Conservation (phyloP, 768 basidiomycete species). For the Suillus occidentalis region DNA sequence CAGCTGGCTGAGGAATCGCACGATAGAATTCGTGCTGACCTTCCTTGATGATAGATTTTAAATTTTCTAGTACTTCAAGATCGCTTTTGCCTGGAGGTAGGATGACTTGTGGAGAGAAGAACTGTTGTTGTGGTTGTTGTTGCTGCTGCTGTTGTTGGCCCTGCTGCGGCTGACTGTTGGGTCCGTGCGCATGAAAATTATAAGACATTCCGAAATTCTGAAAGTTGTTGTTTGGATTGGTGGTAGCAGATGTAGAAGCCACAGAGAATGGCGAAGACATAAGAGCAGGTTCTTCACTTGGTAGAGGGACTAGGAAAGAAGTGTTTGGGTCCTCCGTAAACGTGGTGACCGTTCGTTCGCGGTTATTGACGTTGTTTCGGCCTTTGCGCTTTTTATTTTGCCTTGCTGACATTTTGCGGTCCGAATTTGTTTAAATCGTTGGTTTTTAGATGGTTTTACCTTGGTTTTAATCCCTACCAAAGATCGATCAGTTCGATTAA, state of each 20-base stretch:
- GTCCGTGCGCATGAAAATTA: slow-evolving; percentile 33
- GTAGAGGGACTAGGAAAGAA: slow-evolving; percentile 49
- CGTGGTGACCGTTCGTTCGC: slow-evolving; percentile 69
- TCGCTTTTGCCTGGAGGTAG: slow-evolving; percentile 60
- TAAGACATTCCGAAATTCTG: slow-evolving; percentile 42
- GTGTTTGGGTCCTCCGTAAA: slow-evolving; percentile 61
- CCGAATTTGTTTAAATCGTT: slow-evolving; percentile 7
- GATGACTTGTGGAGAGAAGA: slow-evolving; percentile 26
- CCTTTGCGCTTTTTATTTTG: slow-evolving; percentile 66
- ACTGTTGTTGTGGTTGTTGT: slow-evolving; percentile 26
- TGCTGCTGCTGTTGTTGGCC: slow-evolving; percentile 17
- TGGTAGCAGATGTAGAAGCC: slow-evolving; percentile 30
- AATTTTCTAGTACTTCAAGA: slow-evolving; percentile 71
- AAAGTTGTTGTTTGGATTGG: slow-evolving; percentile 33
- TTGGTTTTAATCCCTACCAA: neutral
- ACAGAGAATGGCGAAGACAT: slow-evolving; percentile 41
- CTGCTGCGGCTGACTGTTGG: slow-evolving; percentile 2
- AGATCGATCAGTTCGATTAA: slow-evolving; percentile 12
- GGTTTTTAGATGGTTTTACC: neutral
- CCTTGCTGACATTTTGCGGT: slow-evolving; percentile 49
- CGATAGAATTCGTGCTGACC: slow-evolving; percentile 74
- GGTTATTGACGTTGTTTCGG: slow-evolving; percentile 50
- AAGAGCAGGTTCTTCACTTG: slow-evolving; percentile 51
- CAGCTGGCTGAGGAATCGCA: slow-evolving; percentile 62
- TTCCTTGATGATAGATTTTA: slow-evolving; percentile 70